Evolutionary conservation across 2,329 filamentous ascomycete genomes (phyloP).

Genomic region (Albifimbria verrucaria): DNA sequence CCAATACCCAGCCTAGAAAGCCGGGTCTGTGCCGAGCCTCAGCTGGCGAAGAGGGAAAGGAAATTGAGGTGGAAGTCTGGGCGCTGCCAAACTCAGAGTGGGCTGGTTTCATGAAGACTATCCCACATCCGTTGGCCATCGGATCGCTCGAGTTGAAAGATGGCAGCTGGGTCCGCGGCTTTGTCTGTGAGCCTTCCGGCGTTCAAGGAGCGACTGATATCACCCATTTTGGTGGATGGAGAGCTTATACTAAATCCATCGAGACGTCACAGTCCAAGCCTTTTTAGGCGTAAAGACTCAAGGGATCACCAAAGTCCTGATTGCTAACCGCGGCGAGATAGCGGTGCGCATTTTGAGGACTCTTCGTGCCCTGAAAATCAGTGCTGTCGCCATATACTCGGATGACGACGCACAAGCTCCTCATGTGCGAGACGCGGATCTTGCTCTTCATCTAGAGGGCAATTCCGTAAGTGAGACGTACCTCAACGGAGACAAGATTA

Average conservation of each 20-base stretch:
- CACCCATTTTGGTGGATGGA: slow-evolving; percentile 28
- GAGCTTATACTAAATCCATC: slow-evolving; percentile 16
- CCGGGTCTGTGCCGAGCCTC: slow-evolving; percentile 28
- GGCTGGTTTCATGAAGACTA: slow-evolving; percentile 27
- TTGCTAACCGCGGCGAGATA: slow-evolving; percentile 64
- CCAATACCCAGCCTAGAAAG: slow-evolving; percentile 17
- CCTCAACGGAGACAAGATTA: slow-evolving; percentile 61
- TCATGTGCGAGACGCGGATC: slow-evolving; percentile 66
- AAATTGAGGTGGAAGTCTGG: slow-evolving; percentile 34
- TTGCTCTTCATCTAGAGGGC: slow-evolving; percentile 61
- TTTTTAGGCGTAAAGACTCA: not conserved
- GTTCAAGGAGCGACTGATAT: slow-evolving; percentile 27
- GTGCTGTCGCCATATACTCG: slow-evolving; percentile 69
- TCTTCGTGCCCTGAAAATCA: slow-evolving; percentile 62
- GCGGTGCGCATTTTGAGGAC: slow-evolving; percentile 69
- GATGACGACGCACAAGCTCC: slow-evolving; percentile 58
- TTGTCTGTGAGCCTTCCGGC: slow-evolving; percentile 33
- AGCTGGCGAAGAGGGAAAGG: slow-evolving; percentile 12
- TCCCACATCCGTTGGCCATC: slow-evolving; percentile 30
- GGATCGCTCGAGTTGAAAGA: slow-evolving; percentile 31
- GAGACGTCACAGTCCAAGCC: not conserved
- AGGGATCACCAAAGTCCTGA: slow-evolving; percentile 41
- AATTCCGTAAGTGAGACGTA: slow-evolving; percentile 45
- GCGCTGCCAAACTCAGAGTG: slow-evolving; percentile 23
- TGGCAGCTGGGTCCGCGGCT: slow-evolving; percentile 30